phyloP scores from a whole-genome alignment of 1,284 basidiomycete species.

The Ustilago xerochloae region DNA sequence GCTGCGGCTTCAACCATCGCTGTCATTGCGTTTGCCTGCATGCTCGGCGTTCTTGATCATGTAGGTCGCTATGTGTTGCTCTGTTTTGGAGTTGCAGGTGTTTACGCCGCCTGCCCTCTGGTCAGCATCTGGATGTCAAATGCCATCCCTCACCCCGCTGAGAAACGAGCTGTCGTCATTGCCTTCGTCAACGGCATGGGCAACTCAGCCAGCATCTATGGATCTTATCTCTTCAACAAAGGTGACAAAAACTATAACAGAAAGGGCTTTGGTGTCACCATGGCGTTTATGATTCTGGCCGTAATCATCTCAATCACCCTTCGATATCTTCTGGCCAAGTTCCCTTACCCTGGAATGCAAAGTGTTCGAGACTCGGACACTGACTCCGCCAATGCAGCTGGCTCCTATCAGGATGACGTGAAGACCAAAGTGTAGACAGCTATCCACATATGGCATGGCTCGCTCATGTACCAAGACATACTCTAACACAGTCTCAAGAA shows the following conservation, averaged over 20 bases:
- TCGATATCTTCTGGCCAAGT: conserved; percentile 8
- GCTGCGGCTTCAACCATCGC: conserved; percentile 49
- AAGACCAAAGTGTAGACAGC: conserved; percentile 13
- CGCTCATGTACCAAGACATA: too few relatives aligned
- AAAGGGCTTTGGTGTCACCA: conserved; percentile 26
- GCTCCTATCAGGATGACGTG: conserved; percentile 4
- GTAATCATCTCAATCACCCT: conserved; percentile 14
- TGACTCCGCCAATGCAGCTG: not conserved
- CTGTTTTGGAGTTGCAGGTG: conserved; percentile 70
- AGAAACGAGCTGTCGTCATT: conserved; percentile 70
- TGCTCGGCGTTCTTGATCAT: conserved; percentile 64
- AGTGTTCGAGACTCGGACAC: not conserved
- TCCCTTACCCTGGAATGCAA: conserved; percentile 21
- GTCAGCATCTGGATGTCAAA: conserved; percentile 69
- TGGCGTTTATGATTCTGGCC: conserved; percentile 25
- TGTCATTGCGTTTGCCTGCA: conserved; percentile 69
- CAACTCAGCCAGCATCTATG: conserved; percentile 31
- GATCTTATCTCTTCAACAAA: conserved; percentile 29
- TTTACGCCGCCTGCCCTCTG: conserved; percentile 70
- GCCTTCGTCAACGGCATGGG: conserved; percentile 64
- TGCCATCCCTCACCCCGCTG: conserved; percentile 63
- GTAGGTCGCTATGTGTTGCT: conserved; percentile 71
- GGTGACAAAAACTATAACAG: conserved; percentile 10
- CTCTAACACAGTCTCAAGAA: too few relatives aligned
- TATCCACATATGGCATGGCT: too few relatives aligned